Conservation (phyloP, 2,329 filamentous ascomycete genomes). For the Ceratocystis colombiana region DNA sequence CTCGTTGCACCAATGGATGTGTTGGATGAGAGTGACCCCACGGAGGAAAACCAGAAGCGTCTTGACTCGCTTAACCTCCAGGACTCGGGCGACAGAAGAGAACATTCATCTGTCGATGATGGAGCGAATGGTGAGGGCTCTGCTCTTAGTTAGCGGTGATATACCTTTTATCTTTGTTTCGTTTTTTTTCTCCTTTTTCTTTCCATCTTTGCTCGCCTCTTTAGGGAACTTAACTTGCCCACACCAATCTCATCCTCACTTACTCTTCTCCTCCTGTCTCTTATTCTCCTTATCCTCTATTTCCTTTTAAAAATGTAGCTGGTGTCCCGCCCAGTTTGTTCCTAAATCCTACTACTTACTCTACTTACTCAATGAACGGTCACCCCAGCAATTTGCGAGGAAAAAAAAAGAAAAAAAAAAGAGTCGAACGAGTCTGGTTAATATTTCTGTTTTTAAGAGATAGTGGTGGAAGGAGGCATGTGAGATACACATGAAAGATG, state of each 20-base stretch:
- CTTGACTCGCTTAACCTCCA: slow-evolving; percentile 84
- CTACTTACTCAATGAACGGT: not conserved
- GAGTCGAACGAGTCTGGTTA: not conserved
- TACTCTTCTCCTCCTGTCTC: not conserved
- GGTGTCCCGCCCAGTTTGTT: not conserved
- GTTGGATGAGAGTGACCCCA: slow-evolving; percentile 68
- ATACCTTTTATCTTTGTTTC: slow-evolving; percentile 21
- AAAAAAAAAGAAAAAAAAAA: not conserved
- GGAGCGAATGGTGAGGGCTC: slow-evolving; percentile 7
- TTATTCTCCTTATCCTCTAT: not conserved
- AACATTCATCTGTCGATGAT: slow-evolving; percentile 30
- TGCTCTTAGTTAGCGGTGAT: slow-evolving; percentile 16
- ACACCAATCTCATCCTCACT: not conserved
- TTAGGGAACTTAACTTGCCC: not conserved
- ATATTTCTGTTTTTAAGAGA: not conserved
- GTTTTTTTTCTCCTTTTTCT: slow-evolving; percentile 5
- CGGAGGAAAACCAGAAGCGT: slow-evolving; percentile 75
- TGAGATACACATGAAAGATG: too few relatives aligned
- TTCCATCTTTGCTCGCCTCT: not conserved
- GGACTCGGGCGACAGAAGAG: slow-evolving; percentile 56
- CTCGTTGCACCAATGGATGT: slow-evolving; percentile 39
- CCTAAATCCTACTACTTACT: not conserved
- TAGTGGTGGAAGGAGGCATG: not conserved
- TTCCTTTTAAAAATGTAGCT: not conserved
- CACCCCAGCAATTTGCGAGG: not conserved